phyloP scores from a whole-genome alignment of 2,329 filamentous ascomycete species.

The Plectosphaerella plurivora region DNA sequence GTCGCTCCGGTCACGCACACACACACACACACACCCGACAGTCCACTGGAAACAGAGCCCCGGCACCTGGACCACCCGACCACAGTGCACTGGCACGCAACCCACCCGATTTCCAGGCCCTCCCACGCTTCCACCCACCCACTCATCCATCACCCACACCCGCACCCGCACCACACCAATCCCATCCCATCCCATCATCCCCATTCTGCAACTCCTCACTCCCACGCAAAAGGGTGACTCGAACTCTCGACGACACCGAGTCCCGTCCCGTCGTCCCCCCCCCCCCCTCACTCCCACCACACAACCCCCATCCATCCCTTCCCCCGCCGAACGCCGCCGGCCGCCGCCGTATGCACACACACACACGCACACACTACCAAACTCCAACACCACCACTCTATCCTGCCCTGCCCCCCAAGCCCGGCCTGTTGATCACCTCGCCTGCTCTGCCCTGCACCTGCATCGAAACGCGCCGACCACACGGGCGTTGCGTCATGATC shows the following conservation, averaged over 20 bases:
- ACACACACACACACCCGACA: background rate
- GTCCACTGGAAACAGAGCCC: background rate
- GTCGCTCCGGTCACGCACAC: background rate
- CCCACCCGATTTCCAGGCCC: background rate
- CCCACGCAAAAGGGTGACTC: too few relatives aligned
- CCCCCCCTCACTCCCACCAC: background rate
- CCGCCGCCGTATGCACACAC: background rate
- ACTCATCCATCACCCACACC: background rate
- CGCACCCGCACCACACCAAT: too few relatives aligned
- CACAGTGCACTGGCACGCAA: background rate
- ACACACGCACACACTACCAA: background rate
- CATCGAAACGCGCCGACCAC: conserved; percentile 1
- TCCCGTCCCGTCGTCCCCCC: too few relatives aligned
- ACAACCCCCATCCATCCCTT: background rate
- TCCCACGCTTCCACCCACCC: background rate
- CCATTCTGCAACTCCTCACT: too few relatives aligned
- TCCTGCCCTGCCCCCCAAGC: background rate
- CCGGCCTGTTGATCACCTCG: conserved; percentile 1
- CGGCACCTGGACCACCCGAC: background rate
- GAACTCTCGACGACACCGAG: too few relatives aligned
- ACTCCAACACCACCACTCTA: background rate
- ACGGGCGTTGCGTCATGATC: conserved; percentile 5
- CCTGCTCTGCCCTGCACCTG: background rate
- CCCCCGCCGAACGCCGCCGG: too few relatives aligned
- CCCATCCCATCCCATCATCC: too few relatives aligned